phyloP scores from a whole-genome alignment of 1,284 basidiomycete genomes.

The Leucoagaricus sp. region DNA sequence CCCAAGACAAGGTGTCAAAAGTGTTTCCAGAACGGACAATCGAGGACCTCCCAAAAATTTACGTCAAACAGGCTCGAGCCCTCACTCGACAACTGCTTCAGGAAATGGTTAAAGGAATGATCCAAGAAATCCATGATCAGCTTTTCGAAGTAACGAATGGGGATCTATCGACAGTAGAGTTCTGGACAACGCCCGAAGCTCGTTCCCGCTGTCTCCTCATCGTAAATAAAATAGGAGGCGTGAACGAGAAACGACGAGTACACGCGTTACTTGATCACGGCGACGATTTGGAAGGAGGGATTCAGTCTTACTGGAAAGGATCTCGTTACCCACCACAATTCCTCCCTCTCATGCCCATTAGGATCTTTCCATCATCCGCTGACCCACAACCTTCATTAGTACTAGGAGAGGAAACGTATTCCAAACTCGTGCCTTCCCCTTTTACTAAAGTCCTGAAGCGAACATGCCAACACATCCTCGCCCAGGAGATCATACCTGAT shows the following conservation, averaged over 20 bases:
- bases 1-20: slow-evolving; percentile 5
- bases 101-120: slow-evolving; percentile 68
- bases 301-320: slow-evolving; percentile 56
- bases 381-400: slow-evolving; percentile 13
- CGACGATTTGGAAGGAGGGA: slow-evolving; percentile 31
- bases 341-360: slow-evolving; percentile 59
- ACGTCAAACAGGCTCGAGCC: slow-evolving; percentile 58
- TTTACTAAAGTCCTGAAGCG: slow-evolving; percentile 49
- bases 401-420: slow-evolving; percentile 3
- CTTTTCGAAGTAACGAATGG: slow-evolving; percentile 24
- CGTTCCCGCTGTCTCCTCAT: slow-evolving; percentile 68
- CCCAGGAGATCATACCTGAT: slow-evolving; percentile 40
- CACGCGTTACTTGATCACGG: slow-evolving; percentile 51
- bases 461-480: slow-evolving; percentile 55
- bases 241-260: slow-evolving; percentile 58
- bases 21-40: slow-evolving; percentile 25
- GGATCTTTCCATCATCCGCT: slow-evolving; percentile 38
- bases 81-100: slow-evolving; percentile 67
- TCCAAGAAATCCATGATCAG: slow-evolving; percentile 62
- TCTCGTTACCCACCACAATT: slow-evolving; percentile 57
- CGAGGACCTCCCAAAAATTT: slow-evolving; percentile 35
- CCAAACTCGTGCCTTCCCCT: slow-evolving; percentile 5
- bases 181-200: slow-evolving; percentile 81
- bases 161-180: slow-evolving; percentile 41
- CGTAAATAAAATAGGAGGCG: slow-evolving; percentile 71